Evolutionary conservation across 768 basidiomycete species (phyloP).

Genomic region (Myochromella boudieri): DNA sequence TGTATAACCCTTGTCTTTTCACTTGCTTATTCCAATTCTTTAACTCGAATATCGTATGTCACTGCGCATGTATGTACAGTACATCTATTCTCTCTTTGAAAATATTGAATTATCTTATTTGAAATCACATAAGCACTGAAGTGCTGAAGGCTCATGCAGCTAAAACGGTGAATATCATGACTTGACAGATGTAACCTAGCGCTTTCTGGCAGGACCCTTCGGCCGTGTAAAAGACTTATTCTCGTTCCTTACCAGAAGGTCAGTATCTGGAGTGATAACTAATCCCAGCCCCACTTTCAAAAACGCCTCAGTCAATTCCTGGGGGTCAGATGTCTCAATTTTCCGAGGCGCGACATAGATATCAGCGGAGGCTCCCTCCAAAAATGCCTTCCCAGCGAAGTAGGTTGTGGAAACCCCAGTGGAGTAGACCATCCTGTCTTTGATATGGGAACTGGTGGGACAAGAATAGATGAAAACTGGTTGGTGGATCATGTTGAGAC

Average conservation of each 20-base stretch:
- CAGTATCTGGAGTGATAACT: slow-evolving; percentile 4
- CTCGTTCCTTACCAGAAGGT: slow-evolving; percentile 20
- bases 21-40: no score
- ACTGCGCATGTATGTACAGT: no score
- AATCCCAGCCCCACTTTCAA: slow-evolving; percentile 57
- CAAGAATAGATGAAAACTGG: slow-evolving; percentile 94
- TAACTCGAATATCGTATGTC: no score
- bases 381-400: slow-evolving; percentile 52
- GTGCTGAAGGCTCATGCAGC: no score
- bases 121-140: no score
- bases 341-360: slow-evolving; percentile 52
- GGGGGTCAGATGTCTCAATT: slow-evolving; percentile 82
- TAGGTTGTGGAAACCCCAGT: slow-evolving; percentile 61
- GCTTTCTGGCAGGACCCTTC: slow-evolving; percentile 63
- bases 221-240: slow-evolving; percentile 66
- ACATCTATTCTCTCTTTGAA: no score
- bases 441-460: slow-evolving; percentile 77
- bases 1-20: no score
- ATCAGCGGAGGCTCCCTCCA: slow-evolving; percentile 40
- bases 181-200: no score
- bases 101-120: no score
- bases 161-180: no score
- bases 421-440: slow-evolving; percentile 88
- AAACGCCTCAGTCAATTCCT: slow-evolving; percentile 65
- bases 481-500: no score